Percentiles rank a stretch among this genome's conserved stretches.
Conservation (phyloP, 2,329 filamentous ascomycete species). For the Myriangium duriaei region DNA sequence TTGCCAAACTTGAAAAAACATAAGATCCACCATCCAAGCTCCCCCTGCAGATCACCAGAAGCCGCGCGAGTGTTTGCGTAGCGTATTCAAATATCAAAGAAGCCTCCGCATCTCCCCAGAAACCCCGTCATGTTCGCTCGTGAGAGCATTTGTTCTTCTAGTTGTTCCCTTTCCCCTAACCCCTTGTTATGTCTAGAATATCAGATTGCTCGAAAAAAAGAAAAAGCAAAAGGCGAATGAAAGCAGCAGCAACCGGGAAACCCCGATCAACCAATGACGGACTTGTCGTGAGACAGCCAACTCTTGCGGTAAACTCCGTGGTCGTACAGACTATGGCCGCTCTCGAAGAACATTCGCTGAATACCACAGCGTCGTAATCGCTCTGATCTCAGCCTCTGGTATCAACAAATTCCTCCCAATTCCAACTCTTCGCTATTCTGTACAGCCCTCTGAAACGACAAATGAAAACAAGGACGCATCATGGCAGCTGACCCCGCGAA, state of each 20-base stretch:
- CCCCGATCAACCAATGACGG: not conserved
- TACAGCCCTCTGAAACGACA: too few relatives aligned
- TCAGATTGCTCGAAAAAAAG: not conserved
- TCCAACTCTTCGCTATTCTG: too few relatives aligned
- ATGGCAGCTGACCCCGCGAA: too few relatives aligned
- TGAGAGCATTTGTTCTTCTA: constrained; percentile 6
- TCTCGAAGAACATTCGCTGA: too few relatives aligned
- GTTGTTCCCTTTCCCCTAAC: constrained; percentile 8
- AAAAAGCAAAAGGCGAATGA: not conserved
- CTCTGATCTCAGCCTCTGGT: too few relatives aligned
- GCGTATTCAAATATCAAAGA: not conserved
- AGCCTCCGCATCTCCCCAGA: constrained; percentile 3
- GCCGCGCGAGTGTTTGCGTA: not conserved
- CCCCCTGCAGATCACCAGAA: not conserved
- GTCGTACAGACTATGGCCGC: too few relatives aligned
- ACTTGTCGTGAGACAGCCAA: not conserved
- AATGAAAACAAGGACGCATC: too few relatives aligned
- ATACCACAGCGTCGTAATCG: too few relatives aligned
- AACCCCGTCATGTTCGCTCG: constrained; percentile 1
- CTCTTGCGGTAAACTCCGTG: not conserved
- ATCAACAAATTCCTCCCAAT: too few relatives aligned
- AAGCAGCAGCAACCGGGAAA: not conserved
- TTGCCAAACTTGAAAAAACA: too few relatives aligned
- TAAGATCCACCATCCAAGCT: not conserved
- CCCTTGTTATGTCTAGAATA: constrained; percentile 1